Evolutionary conservation across 2,329 filamentous ascomycete genomes (phyloP), one percentile per base, ranked within the genome.

Genomic region (Penicillium sp.): DNA sequence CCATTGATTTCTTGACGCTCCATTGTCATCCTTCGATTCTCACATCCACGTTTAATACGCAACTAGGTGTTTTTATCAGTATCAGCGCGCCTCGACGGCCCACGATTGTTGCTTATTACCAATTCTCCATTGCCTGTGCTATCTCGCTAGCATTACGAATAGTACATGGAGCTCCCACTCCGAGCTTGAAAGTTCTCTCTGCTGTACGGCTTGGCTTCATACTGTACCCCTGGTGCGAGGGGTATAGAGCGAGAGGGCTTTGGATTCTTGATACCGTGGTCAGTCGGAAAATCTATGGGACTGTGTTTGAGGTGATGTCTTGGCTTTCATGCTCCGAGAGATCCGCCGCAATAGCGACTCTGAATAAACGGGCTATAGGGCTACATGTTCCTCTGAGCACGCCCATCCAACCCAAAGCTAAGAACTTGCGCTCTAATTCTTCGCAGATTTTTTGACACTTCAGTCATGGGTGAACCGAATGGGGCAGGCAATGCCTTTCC

Each of bases 391-490:
- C 26, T n/a, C 46, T 47, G 44, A 11, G 26, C 44, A 56, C 7
- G 3, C 47, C 26, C n/a, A 8, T 6, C 29, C 8, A 19, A n/a
- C 30, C 26, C 26, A 4, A 3, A 55, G n/a, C 9, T 11, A 38
- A 6, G 26, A 31, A 13, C n/a, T 56, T 35, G 31, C 15, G 15
- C 26, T 47, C 59, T 64, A 60, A 64, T 45, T 13, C 9, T 29
- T 26, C 41, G 13, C 45, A 46, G 38, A 31, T 15, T 13, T 26
- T 45, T 50, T 23, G 30, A 47, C 41, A 26, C 23, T 19, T 50
- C n/a, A 21, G n/a, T 51, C 23, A 73, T 76, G 69, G 67, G 71
- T 54, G 76, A 75, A 58, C 68, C 73, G 58, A 75, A 71, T 31
- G 67, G 70, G 53, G 63, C 69, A 58, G 61, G 67, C 44, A 70